Evolutionary conservation across 257 asterid species (phyloP).

Genomic region (Paulownia fortunei): DNA sequence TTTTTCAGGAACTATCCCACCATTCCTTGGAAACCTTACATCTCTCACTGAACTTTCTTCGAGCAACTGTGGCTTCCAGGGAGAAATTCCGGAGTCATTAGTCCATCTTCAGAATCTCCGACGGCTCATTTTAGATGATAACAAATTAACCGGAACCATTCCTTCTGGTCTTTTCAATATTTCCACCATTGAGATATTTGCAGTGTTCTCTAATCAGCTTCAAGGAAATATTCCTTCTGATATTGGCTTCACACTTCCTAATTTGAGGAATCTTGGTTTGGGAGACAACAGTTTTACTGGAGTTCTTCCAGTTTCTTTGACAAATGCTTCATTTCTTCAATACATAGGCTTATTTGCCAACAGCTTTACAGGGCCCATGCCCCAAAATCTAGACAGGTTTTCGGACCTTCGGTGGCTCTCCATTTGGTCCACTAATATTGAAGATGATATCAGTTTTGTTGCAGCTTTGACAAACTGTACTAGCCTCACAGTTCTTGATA

Average conservation of each 20-base stretch:
- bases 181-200: slow-evolving; percentile 26
- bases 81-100: slow-evolving; percentile 39
- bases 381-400: slow-evolving; percentile 32
- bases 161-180: slow-evolving; percentile 38
- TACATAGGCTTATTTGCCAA: slow-evolving; percentile 15
- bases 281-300: slow-evolving; percentile 34
- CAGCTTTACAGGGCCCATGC: slow-evolving; percentile 36
- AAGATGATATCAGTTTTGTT: slow-evolving; percentile 35
- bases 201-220: slow-evolving; percentile 16
- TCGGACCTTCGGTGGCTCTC: background rate
- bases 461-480: slow-evolving; percentile 42
- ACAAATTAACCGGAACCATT: slow-evolving; percentile 26
- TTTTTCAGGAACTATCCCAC: slow-evolving; percentile 38
- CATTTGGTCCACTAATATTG: slow-evolving; percentile 18
- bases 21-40: slow-evolving; percentile 41
- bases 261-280: slow-evolving; percentile 16
- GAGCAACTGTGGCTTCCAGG: slow-evolving; percentile 30
- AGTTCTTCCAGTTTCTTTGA: slow-evolving; percentile 34
- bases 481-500: slow-evolving; percentile 6
- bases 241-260: slow-evolving; percentile 36
- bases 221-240: slow-evolving; percentile 37
- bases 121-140: slow-evolving; percentile 5
- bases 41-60: slow-evolving; percentile 18
- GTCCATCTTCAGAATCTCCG: slow-evolving; percentile 25
- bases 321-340: slow-evolving; percentile 37